Evolutionary conservation across 306 rosid species (phyloP).

Genomic region (Cucurbita moschata): DNA sequence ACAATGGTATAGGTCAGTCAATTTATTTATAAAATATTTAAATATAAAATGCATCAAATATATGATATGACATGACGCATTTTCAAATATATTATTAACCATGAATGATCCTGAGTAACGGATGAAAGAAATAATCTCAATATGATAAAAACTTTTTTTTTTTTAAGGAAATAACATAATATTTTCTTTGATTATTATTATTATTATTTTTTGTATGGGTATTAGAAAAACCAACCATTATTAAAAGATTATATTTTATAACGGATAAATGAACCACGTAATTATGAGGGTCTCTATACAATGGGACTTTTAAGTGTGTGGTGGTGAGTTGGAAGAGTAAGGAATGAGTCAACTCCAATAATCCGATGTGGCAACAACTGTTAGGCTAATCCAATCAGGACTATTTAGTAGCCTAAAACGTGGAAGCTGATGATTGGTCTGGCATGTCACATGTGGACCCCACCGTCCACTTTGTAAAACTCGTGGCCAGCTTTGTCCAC

Average conservation of each 20-base stretch:
- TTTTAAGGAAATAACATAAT: too few relatives aligned
- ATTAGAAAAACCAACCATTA: neutral
- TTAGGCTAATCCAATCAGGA: neutral
- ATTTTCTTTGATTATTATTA: too few relatives aligned
- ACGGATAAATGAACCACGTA: neutral
- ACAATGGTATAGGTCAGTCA: too few relatives aligned
- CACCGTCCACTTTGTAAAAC: constrained; percentile 1
- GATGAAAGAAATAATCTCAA: too few relatives aligned
- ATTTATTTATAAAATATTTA: too few relatives aligned
- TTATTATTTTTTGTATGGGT: too few relatives aligned
- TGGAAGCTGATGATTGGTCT: neutral
- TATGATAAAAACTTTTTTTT: too few relatives aligned
- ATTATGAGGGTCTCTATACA: neutral
- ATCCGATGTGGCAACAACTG: constrained; percentile 2
- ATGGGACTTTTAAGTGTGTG: neutral
- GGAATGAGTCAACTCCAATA: neutral
- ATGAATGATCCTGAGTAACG: too few relatives aligned
- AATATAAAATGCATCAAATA: too few relatives aligned
- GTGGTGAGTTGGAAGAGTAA: neutral
- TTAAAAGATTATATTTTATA: neutral
- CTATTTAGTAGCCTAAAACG: neutral
- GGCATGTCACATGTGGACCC: neutral
- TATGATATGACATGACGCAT: too few relatives aligned
- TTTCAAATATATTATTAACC: too few relatives aligned
- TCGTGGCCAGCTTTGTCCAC: constrained; percentile 9